A percentile compares a stretch with the other conserved stretches of the same genome.
phyloP scores from a whole-genome alignment of 345 rosid genomes.

The Salix arbutifolia region DNA sequence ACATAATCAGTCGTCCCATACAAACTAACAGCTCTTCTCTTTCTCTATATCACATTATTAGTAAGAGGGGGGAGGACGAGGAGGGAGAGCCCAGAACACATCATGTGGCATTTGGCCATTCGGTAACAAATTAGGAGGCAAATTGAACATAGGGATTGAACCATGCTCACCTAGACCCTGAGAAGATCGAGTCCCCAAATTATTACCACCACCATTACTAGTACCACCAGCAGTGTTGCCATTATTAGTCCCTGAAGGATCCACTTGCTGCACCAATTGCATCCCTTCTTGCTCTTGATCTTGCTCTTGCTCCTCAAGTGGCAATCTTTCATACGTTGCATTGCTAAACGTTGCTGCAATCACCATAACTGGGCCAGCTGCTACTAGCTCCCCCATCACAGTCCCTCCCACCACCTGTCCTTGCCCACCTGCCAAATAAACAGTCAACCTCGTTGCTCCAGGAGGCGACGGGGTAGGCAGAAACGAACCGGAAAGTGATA shows the following conservation, averaged over 20 bases:
- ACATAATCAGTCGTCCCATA: slow-evolving; percentile 20
- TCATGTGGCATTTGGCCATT: slow-evolving; percentile 73
- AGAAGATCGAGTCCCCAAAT: slow-evolving; percentile 28
- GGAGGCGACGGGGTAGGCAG: slow-evolving; percentile 71
- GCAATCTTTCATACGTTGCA: slow-evolving; percentile 78
- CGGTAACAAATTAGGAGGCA: slow-evolving; percentile 61
- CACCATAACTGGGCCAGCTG: slow-evolving; percentile 84
- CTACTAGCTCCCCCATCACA: slow-evolving; percentile 59
- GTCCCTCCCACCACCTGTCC: slow-evolving; percentile 91
- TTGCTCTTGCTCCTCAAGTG: slow-evolving; percentile 51
- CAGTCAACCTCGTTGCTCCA: slow-evolving; percentile 66
- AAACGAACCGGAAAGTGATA: slow-evolving; percentile 73
- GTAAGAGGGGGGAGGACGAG: slow-evolving; percentile 59
- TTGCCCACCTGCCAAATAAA: slow-evolving; percentile 80
- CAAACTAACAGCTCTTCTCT: slow-evolving; percentile 1
- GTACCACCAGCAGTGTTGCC: not conserved
- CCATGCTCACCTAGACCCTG: slow-evolving; percentile 34
- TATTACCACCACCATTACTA: slow-evolving; percentile 18
- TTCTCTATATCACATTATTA: slow-evolving; percentile 10
- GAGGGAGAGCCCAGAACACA: slow-evolving; percentile 69
- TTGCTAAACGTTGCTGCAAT: slow-evolving; percentile 77
- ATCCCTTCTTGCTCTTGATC: slow-evolving; percentile 26
- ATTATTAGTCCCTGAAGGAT: slow-evolving; percentile 18
- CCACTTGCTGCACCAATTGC: slow-evolving; percentile 39
- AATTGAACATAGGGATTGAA: slow-evolving; percentile 55